Base-by-base conservation (phyloP, 768 basidiomycete species). In the Trametes gibbosa region DNA sequence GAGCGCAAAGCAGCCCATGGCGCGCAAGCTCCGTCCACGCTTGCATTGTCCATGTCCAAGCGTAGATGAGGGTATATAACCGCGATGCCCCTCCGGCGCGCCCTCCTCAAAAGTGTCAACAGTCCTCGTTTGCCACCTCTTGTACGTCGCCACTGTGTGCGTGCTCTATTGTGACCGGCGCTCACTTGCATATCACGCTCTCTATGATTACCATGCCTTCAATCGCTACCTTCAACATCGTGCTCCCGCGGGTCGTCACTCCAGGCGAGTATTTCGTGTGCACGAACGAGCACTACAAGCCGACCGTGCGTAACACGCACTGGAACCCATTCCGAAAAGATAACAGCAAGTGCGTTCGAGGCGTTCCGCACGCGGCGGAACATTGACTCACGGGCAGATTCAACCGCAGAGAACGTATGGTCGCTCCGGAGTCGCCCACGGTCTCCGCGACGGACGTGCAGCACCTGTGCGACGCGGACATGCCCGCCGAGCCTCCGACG, bases 231-330 rank as follows among this genome's bases (percentile, higher is more conserved):
- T n/a, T 48, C 23, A 56, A 27, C 6, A 48, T 56, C n/a, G 24
- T 35, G 3, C 46, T 16, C 3, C 54, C 54, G 2, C 16, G 17
- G 14, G 45, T 43, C 23, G 54, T 56, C 8, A 41, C 47, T 56
- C 54, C 54, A n/a, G 54, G 54, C n/a, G 54, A 56, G 37, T 56
- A 56, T 17, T 37, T 56, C n/a, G 54, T 56, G 16, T 25, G 54
- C 47, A 46, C 25, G 5, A 47, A 48, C 47, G 23, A 25, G 4
- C 37, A 37, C 37, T 56, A 56, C 37, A 3, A n/a, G 24, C 24
- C 27, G 1, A 56, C 54, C 4, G 0, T 7, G 12, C 21, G 21
- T n/a, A 56, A 56, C 54, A 17, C 46, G 24, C 46, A 7, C 16
- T 56, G 54, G 54, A 34, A 56, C 10, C 29, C 29, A 10, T 32